Conservation (phyloP, 495 filamentous ascomycete genomes). For the Penicillium ucsense region DNA sequence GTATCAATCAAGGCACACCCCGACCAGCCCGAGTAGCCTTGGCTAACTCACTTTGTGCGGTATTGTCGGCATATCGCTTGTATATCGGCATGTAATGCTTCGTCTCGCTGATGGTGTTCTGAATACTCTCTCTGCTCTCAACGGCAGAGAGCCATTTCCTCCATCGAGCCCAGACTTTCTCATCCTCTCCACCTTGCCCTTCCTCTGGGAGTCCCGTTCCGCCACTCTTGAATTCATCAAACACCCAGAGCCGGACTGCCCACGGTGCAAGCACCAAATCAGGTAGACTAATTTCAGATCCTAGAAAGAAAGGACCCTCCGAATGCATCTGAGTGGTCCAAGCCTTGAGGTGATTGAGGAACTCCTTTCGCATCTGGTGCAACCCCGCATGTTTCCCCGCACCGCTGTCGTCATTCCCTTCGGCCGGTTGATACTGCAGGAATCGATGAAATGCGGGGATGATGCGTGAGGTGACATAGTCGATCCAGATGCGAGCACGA, state of each 20-base stretch:
- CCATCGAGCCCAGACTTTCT: slow-evolving; percentile 51
- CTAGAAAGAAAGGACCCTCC: slow-evolving; percentile 55
- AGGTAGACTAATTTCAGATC: slow-evolving; percentile 43
- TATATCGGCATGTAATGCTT: slow-evolving; percentile 56
- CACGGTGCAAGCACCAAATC: slow-evolving; percentile 60
- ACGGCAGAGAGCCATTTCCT: slow-evolving; percentile 49
- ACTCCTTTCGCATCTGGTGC: slow-evolving; percentile 37
- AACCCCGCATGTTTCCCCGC: slow-evolving; percentile 20
- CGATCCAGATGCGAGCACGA: slow-evolving; percentile 55
- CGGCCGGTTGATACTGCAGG: slow-evolving; percentile 46
- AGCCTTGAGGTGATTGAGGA: slow-evolving; percentile 40
- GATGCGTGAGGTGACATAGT: slow-evolving; percentile 54
- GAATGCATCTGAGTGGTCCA: slow-evolving; percentile 51
- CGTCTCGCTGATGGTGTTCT: slow-evolving; percentile 51
- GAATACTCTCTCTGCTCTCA: slow-evolving; percentile 43
- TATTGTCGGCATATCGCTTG: slow-evolving; percentile 61
- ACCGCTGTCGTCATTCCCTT: background rate
- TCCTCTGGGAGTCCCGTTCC: slow-evolving; percentile 48
- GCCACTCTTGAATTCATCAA: slow-evolving; percentile 58
- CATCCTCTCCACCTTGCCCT: slow-evolving; percentile 37
- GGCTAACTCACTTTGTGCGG: slow-evolving; percentile 58
- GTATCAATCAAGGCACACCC: slow-evolving; percentile 48
- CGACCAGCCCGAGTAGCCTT: slow-evolving; percentile 56
- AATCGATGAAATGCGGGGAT: slow-evolving; percentile 56
- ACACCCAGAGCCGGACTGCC: slow-evolving; percentile 57